Conservation (phyloP, 192 early-diverging fungal genomes). For the Entrophospora sp. region DNA sequence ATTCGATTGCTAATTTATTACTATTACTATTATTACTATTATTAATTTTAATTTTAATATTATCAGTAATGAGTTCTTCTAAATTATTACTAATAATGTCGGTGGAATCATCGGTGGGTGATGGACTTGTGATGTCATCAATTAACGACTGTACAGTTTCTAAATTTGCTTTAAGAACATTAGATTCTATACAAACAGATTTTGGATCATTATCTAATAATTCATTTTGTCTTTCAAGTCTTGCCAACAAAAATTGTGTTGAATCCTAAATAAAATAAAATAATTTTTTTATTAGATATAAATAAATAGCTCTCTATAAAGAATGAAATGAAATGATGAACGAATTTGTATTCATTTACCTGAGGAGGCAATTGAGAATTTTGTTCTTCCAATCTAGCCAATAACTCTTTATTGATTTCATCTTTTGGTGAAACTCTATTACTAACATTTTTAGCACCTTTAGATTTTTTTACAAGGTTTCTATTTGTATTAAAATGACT, state of each 20-base stretch:
- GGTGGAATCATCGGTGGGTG: neutral
- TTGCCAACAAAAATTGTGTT: conserved; percentile 45
- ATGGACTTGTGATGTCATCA: conserved; percentile 22
- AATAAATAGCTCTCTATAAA: neutral
- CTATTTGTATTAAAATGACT: too few relatives aligned
- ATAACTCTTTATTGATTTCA: conserved; percentile 25
- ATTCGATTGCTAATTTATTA: too few relatives aligned
- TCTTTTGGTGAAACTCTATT: conserved; percentile 9
- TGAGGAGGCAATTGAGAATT: conserved; percentile 46
- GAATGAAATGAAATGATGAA: neutral
- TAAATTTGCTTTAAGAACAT: conserved; percentile 47
- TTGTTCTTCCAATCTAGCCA: conserved; percentile 46
- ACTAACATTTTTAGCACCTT: too few relatives aligned
- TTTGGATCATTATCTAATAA: conserved; percentile 51
- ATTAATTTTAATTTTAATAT: too few relatives aligned
- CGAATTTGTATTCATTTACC: conserved; percentile 21
- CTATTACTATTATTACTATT: too few relatives aligned
- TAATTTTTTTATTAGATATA: neutral
- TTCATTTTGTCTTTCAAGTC: conserved; percentile 50
- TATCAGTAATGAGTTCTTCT: too few relatives aligned
- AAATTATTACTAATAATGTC: neutral
- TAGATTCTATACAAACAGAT: conserved; percentile 51
- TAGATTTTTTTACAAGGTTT: too few relatives aligned
- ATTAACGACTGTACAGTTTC: conserved; percentile 41
- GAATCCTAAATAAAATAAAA: conserved; percentile 36